Base-by-base conservation (phyloP, 768 basidiomycete species). In the Lactifluus echinatus region DNA sequence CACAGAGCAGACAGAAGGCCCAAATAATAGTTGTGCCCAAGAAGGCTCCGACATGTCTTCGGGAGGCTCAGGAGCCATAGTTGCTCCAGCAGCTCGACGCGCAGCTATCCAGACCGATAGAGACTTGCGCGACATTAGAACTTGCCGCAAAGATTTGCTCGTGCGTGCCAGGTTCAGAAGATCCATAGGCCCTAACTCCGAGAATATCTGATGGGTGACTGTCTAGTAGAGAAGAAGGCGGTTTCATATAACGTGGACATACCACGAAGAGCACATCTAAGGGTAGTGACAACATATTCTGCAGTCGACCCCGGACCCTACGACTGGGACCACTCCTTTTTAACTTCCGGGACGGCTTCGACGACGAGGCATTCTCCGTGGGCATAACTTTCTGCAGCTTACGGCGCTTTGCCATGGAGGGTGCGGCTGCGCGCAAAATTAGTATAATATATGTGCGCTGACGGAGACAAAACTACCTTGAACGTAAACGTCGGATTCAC, bases 31-130 rank as follows among this genome's bases (percentile, higher is more conserved):
- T 19, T 61, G 39, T 19, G 60, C 61, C 61, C 61, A 62, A 12
- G 59, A 53, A 10, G 61, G 61, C 36, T 62, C 61, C 17, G 61
- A 61, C 53, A 62, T 62, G 26, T 61, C 59, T n/a, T 62, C 61
- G 0, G 61, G 61, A 14, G 53, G 53, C 8, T 62, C 59, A 14
- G 61, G 61, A 44, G 37, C 53, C 29, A 3, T 47, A 4, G 43
- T 42, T 11, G 31, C 33, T 17, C 46, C 56, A 1, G 51, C 55
- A 31, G 43, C 46, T 17, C 34, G 44, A 37, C 62, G 61, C 15
- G 42, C 50, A 24, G 11, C 12, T 36, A 58, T 46, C 62, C 62
- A 63, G 7, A 63, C 34, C 12, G 39, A 57, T 5, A 52, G 21
- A 1, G 62, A 63, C 44, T 56, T 53, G 51, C 62, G 62, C 7